Conservation (phyloP, 1,139 yeast genomes). For the Kodamaea sp. region DNA sequence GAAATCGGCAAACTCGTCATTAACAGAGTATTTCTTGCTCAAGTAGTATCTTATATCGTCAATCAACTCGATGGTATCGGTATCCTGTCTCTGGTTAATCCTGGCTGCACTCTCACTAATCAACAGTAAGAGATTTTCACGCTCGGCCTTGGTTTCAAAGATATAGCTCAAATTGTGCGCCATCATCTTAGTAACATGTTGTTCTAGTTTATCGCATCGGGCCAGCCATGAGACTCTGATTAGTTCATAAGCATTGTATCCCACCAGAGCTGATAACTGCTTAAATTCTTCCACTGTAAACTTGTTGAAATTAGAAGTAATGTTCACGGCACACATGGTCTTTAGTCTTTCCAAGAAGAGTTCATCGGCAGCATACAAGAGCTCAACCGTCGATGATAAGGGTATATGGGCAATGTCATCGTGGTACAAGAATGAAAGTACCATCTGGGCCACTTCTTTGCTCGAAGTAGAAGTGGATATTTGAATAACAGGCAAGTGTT, state of each 20-base stretch:
- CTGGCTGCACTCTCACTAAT: constrained; percentile 54
- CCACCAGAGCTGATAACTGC: constrained; percentile 20
- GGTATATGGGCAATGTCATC: constrained; percentile 57
- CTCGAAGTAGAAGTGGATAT: constrained; percentile 28
- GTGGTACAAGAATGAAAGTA: constrained; percentile 59
- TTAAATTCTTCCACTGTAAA: constrained; percentile 24
- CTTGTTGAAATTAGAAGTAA: constrained; percentile 42
- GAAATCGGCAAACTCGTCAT: constrained; percentile 32
- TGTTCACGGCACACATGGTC: constrained; percentile 61
- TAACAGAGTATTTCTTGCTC: constrained; percentile 44
- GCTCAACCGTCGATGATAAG: constrained; percentile 50
- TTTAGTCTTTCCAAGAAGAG: constrained; percentile 63
- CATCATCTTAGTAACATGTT: constrained; percentile 57
- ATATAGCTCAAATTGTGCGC: constrained; percentile 51
- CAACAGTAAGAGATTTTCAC: constrained; percentile 19
- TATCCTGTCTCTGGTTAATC: constrained; percentile 62
- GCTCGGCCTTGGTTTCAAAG: constrained; percentile 30
- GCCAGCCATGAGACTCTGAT: constrained; percentile 69
- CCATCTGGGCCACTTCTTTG: constrained; percentile 49
- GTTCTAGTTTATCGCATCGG: constrained; percentile 64
- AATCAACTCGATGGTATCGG: constrained; percentile 76
- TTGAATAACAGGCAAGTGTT: constrained; percentile 33
- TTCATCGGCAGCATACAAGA: constrained; percentile 61
- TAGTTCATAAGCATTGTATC: constrained; percentile 53
- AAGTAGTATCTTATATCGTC: constrained; percentile 76